Percentiles rank a stretch among this genome's conserved stretches.
phyloP scores from a whole-genome alignment of 2,329 filamentous ascomycete species.

The Botrytis squamosa region DNA sequence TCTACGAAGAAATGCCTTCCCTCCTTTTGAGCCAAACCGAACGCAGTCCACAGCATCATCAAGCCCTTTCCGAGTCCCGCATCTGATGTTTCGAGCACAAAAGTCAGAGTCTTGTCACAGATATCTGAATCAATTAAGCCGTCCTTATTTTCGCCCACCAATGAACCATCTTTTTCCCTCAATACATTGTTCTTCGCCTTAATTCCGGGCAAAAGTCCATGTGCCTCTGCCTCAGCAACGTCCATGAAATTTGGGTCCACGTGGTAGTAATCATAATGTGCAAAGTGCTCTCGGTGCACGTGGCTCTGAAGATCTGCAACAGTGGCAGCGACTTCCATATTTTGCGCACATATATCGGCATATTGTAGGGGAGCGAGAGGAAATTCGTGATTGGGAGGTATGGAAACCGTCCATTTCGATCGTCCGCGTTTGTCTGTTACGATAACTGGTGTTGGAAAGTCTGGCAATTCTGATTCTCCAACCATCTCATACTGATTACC shows the following conservation, averaged over 20 bases:
- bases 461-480: slow-evolving; percentile 62
- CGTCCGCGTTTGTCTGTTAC: slow-evolving; percentile 63
- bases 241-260: slow-evolving; percentile 71
- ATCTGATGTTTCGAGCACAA: slow-evolving; percentile 70
- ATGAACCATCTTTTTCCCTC: slow-evolving; percentile 35
- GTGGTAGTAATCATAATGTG: slow-evolving; percentile 55
- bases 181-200: slow-evolving; percentile 37
- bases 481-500: slow-evolving; percentile 64
- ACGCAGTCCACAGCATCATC: slow-evolving; percentile 80
- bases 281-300: slow-evolving; percentile 45
- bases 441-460: slow-evolving; percentile 70
- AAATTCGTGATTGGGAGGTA: slow-evolving; percentile 65
- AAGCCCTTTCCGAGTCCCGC: slow-evolving; percentile 75
- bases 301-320: slow-evolving; percentile 52
- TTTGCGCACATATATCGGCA: slow-evolving; percentile 65
- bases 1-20: slow-evolving; percentile 79
- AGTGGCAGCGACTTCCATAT: slow-evolving; percentile 61
- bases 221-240: slow-evolving; percentile 66
- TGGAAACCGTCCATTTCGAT: slow-evolving; percentile 77
- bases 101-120: slow-evolving; percentile 73
- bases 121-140: slow-evolving; percentile 50
- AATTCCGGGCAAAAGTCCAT: slow-evolving; percentile 55
- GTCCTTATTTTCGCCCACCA: slow-evolving; percentile 51
- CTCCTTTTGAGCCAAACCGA: slow-evolving; percentile 74
- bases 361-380: slow-evolving; percentile 68